Base-by-base conservation (phyloP, 108 stramenopile genomes). In the Cyclostephanos invisitatus region DNA sequence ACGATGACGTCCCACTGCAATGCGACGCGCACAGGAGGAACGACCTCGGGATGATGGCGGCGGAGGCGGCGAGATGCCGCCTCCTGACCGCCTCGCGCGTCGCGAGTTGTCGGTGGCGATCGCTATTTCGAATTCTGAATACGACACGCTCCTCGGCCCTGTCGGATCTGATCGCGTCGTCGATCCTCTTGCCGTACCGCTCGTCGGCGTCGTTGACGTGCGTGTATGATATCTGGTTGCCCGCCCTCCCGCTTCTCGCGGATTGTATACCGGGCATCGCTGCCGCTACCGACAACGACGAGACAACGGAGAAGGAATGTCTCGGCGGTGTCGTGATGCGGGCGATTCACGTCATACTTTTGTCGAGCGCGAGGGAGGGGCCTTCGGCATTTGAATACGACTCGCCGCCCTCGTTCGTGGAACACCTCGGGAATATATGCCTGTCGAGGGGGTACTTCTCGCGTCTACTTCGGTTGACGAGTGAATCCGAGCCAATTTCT, bases 381-480 rank as follows among this genome's bases (percentile, higher is more conserved):
- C 4, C 32, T 32, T 25, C 47, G 25, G 51, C 20, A 5, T n/a
- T 36, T 11, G 29, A 54, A 28, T 29, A 37, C 36, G 21, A 24
- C 29, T 32, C 65, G 32, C 17, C 40, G 10, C 36, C 44, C 8
- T 57, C 56, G 18, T 36, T 67, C 25, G 22, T 62, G 0, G 20
- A 63, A 44, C 53, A 69, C 36, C 50, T 80, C 27, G 46, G 14
- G n/a, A 54, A 62, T 2, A 46, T 62, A 50, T 80, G 72, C 40
- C 38, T 69, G 32, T 68, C 55, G 24, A 62, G 67, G n/a, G 67
- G 79, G 20, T 65, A 73, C 60, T 73, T 80, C 51, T 22, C 68
- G n/a, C 37, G 62, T 15, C 61, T 73, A 9, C 69, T 80, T 65
- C 37, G 69, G 11, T 70, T 80, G 72, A 36, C 50, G 21, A 51